Conservation (phyloP, 352 stramenopile genomes). For the Phytopythium helicoides region DNA sequence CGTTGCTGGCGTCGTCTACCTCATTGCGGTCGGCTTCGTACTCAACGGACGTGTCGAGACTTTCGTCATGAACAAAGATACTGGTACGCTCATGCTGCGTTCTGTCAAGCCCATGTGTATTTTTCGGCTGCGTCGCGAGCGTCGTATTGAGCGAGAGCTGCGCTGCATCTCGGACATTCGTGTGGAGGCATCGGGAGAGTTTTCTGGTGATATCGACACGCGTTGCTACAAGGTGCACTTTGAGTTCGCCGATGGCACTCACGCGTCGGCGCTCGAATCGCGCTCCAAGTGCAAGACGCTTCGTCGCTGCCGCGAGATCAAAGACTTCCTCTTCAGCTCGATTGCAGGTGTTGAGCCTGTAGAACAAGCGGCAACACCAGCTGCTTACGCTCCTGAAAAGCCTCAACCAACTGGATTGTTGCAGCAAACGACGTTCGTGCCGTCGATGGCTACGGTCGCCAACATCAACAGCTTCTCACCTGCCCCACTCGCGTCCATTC, state of each 20-base stretch:
- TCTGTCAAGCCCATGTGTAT: constrained; percentile 56
- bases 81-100: constrained; percentile 27
- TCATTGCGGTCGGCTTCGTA: constrained; percentile 37
- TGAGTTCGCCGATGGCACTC: constrained; percentile 60
- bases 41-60: constrained; percentile 57
- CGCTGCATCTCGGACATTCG: constrained; percentile 57
- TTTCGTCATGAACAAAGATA: constrained; percentile 57
- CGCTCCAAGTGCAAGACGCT: constrained; percentile 61
- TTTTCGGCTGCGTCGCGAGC: constrained; percentile 26
- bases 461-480: constrained; percentile 3
- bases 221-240: constrained; percentile 71
- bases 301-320: constrained; percentile 50
- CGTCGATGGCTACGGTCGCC: background rate
- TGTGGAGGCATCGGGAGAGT: constrained; percentile 57
- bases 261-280: constrained; percentile 49
- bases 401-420: background rate
- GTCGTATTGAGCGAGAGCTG: constrained; percentile 49
- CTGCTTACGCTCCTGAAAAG: background rate
- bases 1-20: constrained; percentile 49
- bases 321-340: constrained; percentile 37
- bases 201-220: constrained; percentile 67
- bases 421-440: background rate
- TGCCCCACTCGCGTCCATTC: constrained; percentile 13
- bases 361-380: background rate
- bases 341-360: background rate